A percentile compares a stretch with the other conserved stretches of the same genome.
Evolutionary conservation across 2,329 filamentous ascomycete genomes (phyloP).

Genomic region (Sporothrix luriei): DNA sequence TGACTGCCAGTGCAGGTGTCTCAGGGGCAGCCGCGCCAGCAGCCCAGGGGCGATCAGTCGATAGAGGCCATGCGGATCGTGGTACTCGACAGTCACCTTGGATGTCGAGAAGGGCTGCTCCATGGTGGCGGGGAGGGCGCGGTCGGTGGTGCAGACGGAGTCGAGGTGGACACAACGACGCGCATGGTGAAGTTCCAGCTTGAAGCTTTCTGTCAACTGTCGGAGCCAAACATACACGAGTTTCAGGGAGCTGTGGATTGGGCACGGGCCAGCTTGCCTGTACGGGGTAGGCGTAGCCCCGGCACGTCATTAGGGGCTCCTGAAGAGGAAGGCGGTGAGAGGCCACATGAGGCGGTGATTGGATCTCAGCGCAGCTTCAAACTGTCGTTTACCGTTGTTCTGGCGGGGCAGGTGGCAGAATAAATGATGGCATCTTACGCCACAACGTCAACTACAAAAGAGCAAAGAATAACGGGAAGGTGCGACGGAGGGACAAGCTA

Average conservation of each 20-base stretch:
- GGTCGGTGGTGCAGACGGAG: not conserved
- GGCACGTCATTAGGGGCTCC: no score
- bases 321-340: slow-evolving; percentile 31
- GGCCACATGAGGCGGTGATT: slow-evolving; percentile 12
- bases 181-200: not conserved
- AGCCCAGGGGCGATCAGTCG: slow-evolving; percentile 78
- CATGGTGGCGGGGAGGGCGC: slow-evolving; percentile 49
- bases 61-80: slow-evolving; percentile 88
- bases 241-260: not conserved
- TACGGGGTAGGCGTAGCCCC: not conserved
- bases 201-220: not conserved
- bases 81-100: slow-evolving; percentile 91
- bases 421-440: slow-evolving; percentile 24
- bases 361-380: not conserved
- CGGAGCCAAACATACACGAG: not conserved
- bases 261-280: slow-evolving; percentile 25
- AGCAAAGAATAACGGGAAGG: not conserved
- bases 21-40: slow-evolving; percentile 76
- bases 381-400: not conserved
- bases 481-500: not conserved
- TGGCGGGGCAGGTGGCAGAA: slow-evolving; percentile 31
- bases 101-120: slow-evolving; percentile 70
- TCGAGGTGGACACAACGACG: not conserved
- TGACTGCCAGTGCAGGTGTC: slow-evolving; percentile 96
- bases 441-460: not conserved